Conservation (phyloP, 2,329 filamentous ascomycete genomes). For the Rhexocercosporidium sp. region DNA sequence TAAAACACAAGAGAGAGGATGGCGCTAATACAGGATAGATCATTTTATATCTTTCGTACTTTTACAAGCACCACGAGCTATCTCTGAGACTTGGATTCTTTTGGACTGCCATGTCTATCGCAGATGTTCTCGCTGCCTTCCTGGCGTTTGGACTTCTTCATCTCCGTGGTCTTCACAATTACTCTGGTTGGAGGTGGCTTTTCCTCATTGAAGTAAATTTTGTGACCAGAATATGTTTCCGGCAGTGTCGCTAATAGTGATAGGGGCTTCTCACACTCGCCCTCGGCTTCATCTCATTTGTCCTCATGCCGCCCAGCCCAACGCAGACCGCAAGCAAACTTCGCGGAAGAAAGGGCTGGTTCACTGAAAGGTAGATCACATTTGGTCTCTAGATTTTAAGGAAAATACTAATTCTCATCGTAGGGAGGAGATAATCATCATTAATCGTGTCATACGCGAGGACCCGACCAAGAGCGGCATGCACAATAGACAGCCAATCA, state of each 20-base stretch:
- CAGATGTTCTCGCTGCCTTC: slow-evolving; percentile 59
- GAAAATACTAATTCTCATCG: neutral
- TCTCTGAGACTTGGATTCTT: slow-evolving; percentile 70
- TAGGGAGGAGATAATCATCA: slow-evolving; percentile 63
- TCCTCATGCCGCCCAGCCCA: slow-evolving; percentile 37
- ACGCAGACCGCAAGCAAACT: slow-evolving; percentile 54
- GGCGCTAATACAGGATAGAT: slow-evolving; percentile 32
- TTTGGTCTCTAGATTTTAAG: too few species aligned
- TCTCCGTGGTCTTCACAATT: slow-evolving; percentile 55
- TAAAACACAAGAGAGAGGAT: slow-evolving; percentile 38
- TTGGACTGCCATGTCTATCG: slow-evolving; percentile 62
- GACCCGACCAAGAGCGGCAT: slow-evolving; percentile 55
- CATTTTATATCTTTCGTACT: slow-evolving; percentile 71
- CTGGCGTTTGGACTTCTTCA: slow-evolving; percentile 62
- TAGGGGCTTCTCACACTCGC: slow-evolving; percentile 37
- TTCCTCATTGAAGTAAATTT: slow-evolving; percentile 48
- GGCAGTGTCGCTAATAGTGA: neutral
- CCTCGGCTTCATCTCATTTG: slow-evolving; percentile 30
- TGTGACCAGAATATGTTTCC: slow-evolving; percentile 20
- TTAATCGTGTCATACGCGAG: slow-evolving; percentile 60
- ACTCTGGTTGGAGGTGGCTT: slow-evolving; percentile 63
- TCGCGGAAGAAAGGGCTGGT: slow-evolving; percentile 65
- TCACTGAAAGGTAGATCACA: slow-evolving; percentile 50
- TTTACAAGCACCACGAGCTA: slow-evolving; percentile 70
- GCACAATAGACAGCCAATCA: slow-evolving; percentile 57